Base-by-base conservation (phyloP, 331 rosid genomes). In the Dryas integrifolia region DNA sequence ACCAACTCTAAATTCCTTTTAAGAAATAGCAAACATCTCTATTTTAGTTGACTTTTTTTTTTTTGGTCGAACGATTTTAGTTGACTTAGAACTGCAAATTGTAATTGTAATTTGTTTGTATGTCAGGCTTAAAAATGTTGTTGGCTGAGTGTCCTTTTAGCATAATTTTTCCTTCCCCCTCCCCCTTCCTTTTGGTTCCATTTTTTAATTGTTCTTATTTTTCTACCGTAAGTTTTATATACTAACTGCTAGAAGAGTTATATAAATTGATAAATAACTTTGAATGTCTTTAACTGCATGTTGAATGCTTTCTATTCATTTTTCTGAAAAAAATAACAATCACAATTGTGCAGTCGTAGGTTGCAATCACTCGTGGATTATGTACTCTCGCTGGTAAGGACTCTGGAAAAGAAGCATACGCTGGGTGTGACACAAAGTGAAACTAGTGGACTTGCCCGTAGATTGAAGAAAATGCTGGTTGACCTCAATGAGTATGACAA, bases 401-500 rank as follows among this genome's bases (percentile, higher is more conserved):
- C 82, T 57, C 65, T 93, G 81, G 97, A 93, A 86, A 90, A 85
- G 81, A 88, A 89, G 76, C 84, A 86, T 48, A 79, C 58, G 2
- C 65, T 48, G 55, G 85, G 83, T 35, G 58, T 65, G 52, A 61
- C 80, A 0, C 93, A 87, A 84, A 83, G 84, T 46, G 92, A 90
- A 76, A 82, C 83, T 5, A 79, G 75, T 44, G 86, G 87, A 77
- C 89, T 92, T 41, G 97, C 97, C 7, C 94, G 96, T 62, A 88
- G 97, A 58, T 76, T 92, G 59, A 92, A 90, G 85, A 92, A 92
- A 86, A 85, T 90, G 84, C 87, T 92, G 44, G 97, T 90, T 52
- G 98, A 92, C 74, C 90, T 92, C 72, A 87, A 92, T 46, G 90
- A 92, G 72, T 92, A 90, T 73, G 98, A 92, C 80, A 80, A 77